phyloP scores from a whole-genome alignment of 2,329 filamentous ascomycete species.

The Scedosporium minutisporum region DNA sequence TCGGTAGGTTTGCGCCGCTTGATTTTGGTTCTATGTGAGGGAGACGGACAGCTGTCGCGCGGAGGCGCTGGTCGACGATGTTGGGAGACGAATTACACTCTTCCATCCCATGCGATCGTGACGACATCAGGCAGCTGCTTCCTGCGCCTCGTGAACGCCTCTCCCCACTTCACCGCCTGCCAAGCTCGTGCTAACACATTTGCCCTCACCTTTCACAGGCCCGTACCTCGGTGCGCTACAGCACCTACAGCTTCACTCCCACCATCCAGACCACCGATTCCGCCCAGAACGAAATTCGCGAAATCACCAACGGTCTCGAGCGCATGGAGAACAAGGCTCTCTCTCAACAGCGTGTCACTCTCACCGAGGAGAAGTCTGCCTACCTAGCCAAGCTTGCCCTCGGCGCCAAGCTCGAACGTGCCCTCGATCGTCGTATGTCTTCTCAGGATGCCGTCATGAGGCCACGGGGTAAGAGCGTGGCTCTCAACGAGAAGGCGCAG shows the following conservation, averaged over 20 bases:
- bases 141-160: neutral
- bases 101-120: neutral
- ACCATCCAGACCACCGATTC: slow-evolving; percentile 45
- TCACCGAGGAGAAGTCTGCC: slow-evolving; percentile 70
- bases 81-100: neutral
- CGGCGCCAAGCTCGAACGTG: slow-evolving; percentile 82
- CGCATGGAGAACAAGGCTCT: slow-evolving; percentile 87
- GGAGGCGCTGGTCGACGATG: too few relatives aligned
- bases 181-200: slow-evolving; percentile 8
- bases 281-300: slow-evolving; percentile 47
- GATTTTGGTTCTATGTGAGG: too few relatives aligned
- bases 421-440: slow-evolving; percentile 76
- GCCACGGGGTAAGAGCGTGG: slow-evolving; percentile 29
- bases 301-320: slow-evolving; percentile 71
- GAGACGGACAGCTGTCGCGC: too few relatives aligned
- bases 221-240: slow-evolving; percentile 46
- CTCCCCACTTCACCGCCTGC: slow-evolving; percentile 3
- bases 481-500: slow-evolving; percentile 23
- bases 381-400: slow-evolving; percentile 79
- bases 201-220: slow-evolving; percentile 22
- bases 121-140: neutral
- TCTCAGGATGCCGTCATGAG: slow-evolving; percentile 83
- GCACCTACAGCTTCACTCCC: slow-evolving; percentile 52
- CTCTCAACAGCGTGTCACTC: slow-evolving; percentile 67
- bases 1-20: slow-evolving; percentile 37